A percentile compares a stretch with the other conserved stretches of the same genome.
Conservation (phyloP, 2,329 filamentous ascomycete species). For the Talaromyces albobiverticillius region DNA sequence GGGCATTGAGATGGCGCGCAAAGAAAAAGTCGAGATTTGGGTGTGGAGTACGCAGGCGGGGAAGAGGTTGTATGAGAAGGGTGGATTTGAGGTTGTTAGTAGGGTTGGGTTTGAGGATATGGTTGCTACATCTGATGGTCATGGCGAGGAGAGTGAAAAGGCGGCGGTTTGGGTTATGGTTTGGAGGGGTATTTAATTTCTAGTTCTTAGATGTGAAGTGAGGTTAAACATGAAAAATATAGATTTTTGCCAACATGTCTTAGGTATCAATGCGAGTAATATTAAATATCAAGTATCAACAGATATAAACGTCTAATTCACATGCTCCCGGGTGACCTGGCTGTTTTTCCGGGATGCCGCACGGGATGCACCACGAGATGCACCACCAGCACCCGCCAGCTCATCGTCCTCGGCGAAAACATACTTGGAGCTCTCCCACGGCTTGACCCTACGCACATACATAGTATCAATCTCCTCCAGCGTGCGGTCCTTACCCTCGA, state of each 20-base stretch:
- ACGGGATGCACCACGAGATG: background rate
- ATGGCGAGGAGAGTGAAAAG: background rate
- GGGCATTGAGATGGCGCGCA: constrained; percentile 1
- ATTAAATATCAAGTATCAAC: too few species aligned
- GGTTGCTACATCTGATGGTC: background rate
- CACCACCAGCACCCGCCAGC: background rate
- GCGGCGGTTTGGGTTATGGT: constrained; percentile 9
- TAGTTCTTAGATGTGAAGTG: background rate
- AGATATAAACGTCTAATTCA: background rate
- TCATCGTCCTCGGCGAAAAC: constrained; percentile 11
- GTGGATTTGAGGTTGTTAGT: constrained; percentile 8
- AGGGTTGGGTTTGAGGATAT: constrained; percentile 11
- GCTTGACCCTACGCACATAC: constrained; percentile 62
- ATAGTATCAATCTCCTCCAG: constrained; percentile 74
- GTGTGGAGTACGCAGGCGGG: constrained; percentile 13
- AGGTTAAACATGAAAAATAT: too few species aligned
- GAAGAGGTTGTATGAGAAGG: constrained; percentile 1
- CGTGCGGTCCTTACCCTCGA: constrained; percentile 66
- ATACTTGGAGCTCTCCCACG: constrained; percentile 57
- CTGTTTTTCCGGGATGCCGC: background rate
- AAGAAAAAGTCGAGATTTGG: constrained; percentile 9
- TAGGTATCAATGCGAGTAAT: too few species aligned
- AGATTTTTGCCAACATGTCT: too few species aligned
- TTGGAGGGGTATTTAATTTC: background rate
- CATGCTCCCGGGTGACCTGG: too few species aligned